Percentiles rank a stretch among this genome's conserved stretches.
Conservation (phyloP, 805 yeast species). For the Cyberlindnera mrakii region DNA sequence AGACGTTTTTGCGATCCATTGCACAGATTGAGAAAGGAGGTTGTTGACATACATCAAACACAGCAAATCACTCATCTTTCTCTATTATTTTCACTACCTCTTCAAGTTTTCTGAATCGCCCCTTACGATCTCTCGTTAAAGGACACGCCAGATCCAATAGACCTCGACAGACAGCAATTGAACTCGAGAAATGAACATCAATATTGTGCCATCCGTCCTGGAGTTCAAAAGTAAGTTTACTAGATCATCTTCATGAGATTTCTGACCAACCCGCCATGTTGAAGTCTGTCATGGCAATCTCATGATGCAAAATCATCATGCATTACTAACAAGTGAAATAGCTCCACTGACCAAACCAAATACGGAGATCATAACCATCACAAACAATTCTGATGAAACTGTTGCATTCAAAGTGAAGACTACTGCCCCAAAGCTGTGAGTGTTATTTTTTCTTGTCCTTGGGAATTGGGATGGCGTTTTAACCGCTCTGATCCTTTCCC, state of each 20-base stretch:
- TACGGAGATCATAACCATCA: conserved; percentile 46
- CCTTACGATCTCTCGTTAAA: background rate
- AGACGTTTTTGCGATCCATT: too few species aligned
- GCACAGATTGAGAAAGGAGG: too few species aligned
- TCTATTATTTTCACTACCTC: too few species aligned
- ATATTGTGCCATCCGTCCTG: conserved; percentile 64
- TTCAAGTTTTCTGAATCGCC: too few species aligned
- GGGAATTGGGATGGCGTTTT: too few species aligned
- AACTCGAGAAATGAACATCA: conserved; percentile 32
- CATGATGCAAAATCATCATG: background rate
- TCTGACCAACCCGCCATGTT: background rate
- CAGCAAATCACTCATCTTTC: too few species aligned
- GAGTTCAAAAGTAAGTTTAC: conserved; percentile 69
- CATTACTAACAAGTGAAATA: conserved; percentile 20
- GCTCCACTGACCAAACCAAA: conserved; percentile 74
- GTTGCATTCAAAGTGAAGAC: conserved; percentile 95
- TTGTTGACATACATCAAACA: too few species aligned
- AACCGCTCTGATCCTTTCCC: background rate
- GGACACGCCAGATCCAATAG: background rate
- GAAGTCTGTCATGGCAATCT: background rate
- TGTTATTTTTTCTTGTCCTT: background rate
- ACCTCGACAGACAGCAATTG: background rate
- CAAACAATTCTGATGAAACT: conserved; percentile 52
- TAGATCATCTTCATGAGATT: background rate
- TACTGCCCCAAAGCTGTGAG: conserved; percentile 84